Conservation (phyloP, 108 stramenopile genomes). For the Nitzschia palea region DNA sequence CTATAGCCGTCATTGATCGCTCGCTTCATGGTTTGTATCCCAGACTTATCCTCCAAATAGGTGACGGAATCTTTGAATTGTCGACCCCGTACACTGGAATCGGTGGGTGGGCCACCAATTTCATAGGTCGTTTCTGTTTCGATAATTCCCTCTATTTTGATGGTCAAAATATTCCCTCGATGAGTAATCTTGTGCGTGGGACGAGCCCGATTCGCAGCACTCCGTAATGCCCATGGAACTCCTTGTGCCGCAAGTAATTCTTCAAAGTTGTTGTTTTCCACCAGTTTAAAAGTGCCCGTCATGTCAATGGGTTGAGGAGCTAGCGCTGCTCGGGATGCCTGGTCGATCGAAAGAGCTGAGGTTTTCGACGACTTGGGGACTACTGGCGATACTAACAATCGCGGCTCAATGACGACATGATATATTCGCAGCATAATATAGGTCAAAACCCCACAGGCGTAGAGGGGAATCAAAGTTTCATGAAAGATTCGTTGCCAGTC, state of each 20-base stretch:
- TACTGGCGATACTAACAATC: no score
- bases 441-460: background rate
- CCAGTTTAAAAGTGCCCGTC: slow-evolving; percentile 50
- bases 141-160: slow-evolving; percentile 55
- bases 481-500: slow-evolving; percentile 9
- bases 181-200: slow-evolving; percentile 52
- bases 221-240: slow-evolving; percentile 51
- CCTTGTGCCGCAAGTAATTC: slow-evolving; percentile 55
- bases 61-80: slow-evolving; percentile 45
- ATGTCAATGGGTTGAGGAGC: slow-evolving; percentile 42
- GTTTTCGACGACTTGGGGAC: background rate
- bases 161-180: slow-evolving; percentile 25
- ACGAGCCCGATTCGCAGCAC: slow-evolving; percentile 48
- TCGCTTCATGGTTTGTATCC: slow-evolving; percentile 41
- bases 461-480: slow-evolving; percentile 3
- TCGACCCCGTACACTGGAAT: slow-evolving; percentile 42
- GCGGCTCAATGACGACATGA: slow-evolving; percentile 14
- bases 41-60: slow-evolving; percentile 35
- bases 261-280: slow-evolving; percentile 50
- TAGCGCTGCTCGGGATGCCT: background rate
- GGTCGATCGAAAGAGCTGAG: background rate
- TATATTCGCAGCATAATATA: slow-evolving; percentile 11
- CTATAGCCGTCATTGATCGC: slow-evolving; percentile 46
- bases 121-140: slow-evolving; percentile 50
- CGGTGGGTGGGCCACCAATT: slow-evolving; percentile 49